These are phyloP conservation scores for Stagonosporopsis rhizophila DNA, from an alignment of 2,329 filamentous ascomycete species.

Conservation along the genomic window DNA sequence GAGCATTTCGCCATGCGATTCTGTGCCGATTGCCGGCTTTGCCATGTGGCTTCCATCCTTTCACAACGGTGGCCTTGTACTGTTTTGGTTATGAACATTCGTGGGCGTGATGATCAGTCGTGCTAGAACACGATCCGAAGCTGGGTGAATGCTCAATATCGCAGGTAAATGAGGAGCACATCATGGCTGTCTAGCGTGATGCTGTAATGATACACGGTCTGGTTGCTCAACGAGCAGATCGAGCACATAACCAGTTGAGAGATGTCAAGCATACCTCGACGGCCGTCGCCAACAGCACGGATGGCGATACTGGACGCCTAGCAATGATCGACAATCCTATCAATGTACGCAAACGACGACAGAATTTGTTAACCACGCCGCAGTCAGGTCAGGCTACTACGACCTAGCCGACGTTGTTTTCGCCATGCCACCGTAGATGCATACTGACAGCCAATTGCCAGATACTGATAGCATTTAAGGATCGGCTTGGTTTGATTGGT, in stretches of 20 bases:
- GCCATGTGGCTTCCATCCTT: conserved; percentile 3
- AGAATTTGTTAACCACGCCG: background rate
- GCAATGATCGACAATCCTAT: conserved; percentile 2
- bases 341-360: background rate
- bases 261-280: background rate
- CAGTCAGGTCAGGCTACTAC: background rate
- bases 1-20: conserved; percentile 8
- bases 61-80: background rate
- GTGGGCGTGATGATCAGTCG: background rate
- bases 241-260: background rate
- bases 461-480: background rate
- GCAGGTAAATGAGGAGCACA: background rate
- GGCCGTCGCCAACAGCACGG: background rate
- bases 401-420: background rate
- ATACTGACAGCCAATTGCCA: background rate
- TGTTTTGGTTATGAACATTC: background rate
- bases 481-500: background rate
- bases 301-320: background rate
- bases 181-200: background rate
- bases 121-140: background rate
- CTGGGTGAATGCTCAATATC: background rate
- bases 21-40: conserved; percentile 29
- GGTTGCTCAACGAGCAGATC: too few relatives aligned
- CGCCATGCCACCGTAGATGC: background rate
- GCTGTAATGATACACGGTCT: background rate